phyloP scores from a whole-genome alignment of 2,329 filamentous ascomycete species.

The Fusarium nanum region DNA sequence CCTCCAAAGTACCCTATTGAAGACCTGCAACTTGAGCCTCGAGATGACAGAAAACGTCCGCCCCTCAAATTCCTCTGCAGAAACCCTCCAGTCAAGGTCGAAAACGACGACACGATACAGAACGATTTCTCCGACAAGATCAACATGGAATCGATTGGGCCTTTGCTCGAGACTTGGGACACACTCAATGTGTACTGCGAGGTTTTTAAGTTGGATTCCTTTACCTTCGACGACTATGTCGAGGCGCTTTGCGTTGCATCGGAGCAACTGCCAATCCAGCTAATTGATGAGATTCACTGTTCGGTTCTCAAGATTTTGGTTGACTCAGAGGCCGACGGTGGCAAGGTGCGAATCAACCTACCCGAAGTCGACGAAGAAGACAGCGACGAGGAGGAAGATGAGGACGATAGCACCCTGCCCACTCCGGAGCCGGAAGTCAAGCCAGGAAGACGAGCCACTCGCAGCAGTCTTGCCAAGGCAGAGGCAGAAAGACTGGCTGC shows the following conservation, averaged over 20 bases:
- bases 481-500: constrained; percentile 77
- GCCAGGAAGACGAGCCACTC: constrained; percentile 76
- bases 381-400: constrained; percentile 72
- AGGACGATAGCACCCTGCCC: constrained; percentile 63
- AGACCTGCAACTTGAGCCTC: constrained; percentile 83
- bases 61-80: constrained; percentile 80
- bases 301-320: constrained; percentile 89
- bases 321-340: constrained; percentile 77
- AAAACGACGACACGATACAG: constrained; percentile 48
- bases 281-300: constrained; percentile 92
- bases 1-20: constrained; percentile 95
- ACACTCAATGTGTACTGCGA: constrained; percentile 98
- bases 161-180: constrained; percentile 91
- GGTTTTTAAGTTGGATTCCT: constrained; percentile 92
- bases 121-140: constrained; percentile 61
- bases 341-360: constrained; percentile 81
- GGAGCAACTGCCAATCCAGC: constrained; percentile 79
- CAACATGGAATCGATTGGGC: constrained; percentile 85
- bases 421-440: constrained; percentile 79
- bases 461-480: constrained; percentile 85
- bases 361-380: constrained; percentile 80
- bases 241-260: constrained; percentile 85
- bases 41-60: constrained; percentile 75
- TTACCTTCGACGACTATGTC: constrained; percentile 96
- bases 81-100: constrained; percentile 66